A percentile compares a stretch with the other conserved stretches of the same genome.
Evolutionary conservation across 140 eudicot species (phyloP).

Genomic region (Erigeron philadelphicus): DNA sequence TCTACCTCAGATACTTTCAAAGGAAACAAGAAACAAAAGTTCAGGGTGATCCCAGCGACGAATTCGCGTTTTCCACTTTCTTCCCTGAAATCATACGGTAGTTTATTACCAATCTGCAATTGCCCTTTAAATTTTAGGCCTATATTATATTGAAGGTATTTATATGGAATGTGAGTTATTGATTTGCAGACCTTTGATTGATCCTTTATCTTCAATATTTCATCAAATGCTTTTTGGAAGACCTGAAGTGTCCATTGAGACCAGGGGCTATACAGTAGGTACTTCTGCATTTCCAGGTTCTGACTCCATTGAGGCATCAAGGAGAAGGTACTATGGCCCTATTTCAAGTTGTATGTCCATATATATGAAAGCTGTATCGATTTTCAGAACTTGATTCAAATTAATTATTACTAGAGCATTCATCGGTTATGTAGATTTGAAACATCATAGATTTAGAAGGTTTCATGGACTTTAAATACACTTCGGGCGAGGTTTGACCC

Average conservation of each 20-base stretch:
- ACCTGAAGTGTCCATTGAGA: constrained; percentile 41
- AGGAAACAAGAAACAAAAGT: constrained; percentile 59
- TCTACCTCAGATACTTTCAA: constrained; percentile 76
- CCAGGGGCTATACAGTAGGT: constrained; percentile 40
- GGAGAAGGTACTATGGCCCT: constrained; percentile 52
- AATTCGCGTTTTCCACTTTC: constrained; percentile 69
- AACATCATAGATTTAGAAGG: neutral
- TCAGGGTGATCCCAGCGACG: constrained; percentile 85
- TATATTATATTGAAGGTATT: neutral
- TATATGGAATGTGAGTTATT: constrained; percentile 9
- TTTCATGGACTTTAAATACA: neutral
- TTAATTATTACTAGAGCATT: neutral
- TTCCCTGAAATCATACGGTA: constrained; percentile 65
- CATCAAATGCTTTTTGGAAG: constrained; percentile 67
- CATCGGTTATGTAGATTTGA: neutral
- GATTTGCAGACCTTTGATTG: constrained; percentile 60
- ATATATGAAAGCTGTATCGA: neutral
- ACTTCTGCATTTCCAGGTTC: constrained; percentile 67
- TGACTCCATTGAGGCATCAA: constrained; percentile 75
- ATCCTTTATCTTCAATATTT: constrained; percentile 59
- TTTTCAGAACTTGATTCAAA: neutral
- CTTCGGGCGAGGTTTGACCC: neutral
- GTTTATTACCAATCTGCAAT: neutral
- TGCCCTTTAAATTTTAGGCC: neutral
- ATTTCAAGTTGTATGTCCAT: neutral